Evolutionary conservation across 768 basidiomycete species (phyloP).

Genomic region (Pleurotus eryngii): DNA sequence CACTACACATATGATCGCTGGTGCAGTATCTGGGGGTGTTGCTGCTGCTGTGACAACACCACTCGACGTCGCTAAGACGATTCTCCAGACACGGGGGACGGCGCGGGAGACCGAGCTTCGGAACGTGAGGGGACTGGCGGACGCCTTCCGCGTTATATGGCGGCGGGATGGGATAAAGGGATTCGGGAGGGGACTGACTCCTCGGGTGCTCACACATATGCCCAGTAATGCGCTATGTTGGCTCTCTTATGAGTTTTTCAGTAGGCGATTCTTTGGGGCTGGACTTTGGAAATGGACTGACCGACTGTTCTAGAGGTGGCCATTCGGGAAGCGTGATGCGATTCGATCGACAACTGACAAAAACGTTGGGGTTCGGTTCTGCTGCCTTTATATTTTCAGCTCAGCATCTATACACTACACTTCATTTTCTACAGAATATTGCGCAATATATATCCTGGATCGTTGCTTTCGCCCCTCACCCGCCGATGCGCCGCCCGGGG

Average conservation of each 20-base stretch:
- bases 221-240: conserved; percentile 97
- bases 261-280: conserved; percentile 47
- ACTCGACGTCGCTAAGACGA: conserved; percentile 95
- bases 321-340: conserved; percentile 2
- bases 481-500: no score
- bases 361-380: no score
- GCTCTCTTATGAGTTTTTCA: conserved; percentile 98
- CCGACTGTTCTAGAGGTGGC: conserved; percentile 7
- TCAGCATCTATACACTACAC: no score
- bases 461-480: no score
- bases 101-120: conserved; percentile 84
- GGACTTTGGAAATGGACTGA: not conserved
- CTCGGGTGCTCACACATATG: conserved; percentile 91
- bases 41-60: conserved; percentile 97
- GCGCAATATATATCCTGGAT: no score
- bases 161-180: conserved; percentile 80
- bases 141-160: conserved; percentile 90
- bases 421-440: no score
- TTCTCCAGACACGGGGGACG: conserved; percentile 93
- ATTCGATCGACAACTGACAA: not conserved
- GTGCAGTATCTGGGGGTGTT: conserved; percentile 88
- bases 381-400: no score
- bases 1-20: conserved; percentile 87
- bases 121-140: conserved; percentile 76
- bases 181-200: conserved; percentile 83